A percentile compares a stretch with the other conserved stretches of the same genome.
These are phyloP conservation scores for Rhamnella rubrinervis DNA, from an alignment of 331 rosid species.

Conservation along the genomic window DNA sequence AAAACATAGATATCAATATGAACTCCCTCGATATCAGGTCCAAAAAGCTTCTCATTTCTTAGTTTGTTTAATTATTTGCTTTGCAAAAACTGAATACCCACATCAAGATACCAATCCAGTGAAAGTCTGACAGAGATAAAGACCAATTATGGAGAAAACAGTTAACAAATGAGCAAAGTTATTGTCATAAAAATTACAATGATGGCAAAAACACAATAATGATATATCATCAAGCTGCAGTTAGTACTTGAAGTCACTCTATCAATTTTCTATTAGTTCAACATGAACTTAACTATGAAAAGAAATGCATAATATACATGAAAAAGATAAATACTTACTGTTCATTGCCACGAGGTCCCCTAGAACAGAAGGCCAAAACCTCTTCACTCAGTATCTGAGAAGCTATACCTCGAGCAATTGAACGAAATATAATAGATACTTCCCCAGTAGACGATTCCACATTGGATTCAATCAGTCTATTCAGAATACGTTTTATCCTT, in stretches of 20 bases:
- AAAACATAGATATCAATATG: neutral
- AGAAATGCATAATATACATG: neutral
- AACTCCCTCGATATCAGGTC: no score
- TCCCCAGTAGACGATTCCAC: conserved; percentile 83
- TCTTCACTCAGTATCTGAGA: conserved; percentile 73
- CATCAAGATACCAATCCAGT: neutral
- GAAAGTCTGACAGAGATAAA: neutral
- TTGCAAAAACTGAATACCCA: neutral
- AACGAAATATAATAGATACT: conserved; percentile 53
- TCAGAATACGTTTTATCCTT: conserved; percentile 72
- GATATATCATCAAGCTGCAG: neutral
- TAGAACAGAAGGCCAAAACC: conserved; percentile 70
- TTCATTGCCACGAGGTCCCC: conserved; percentile 84
- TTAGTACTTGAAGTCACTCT: neutral
- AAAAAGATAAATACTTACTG: conserved; percentile 47
- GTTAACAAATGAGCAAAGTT: neutral
- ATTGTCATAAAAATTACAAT: neutral
- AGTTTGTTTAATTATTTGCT: neutral
- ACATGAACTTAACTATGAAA: neutral
- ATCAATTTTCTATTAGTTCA: neutral
- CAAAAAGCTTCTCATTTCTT: neutral
- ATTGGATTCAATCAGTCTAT: conserved; percentile 74
- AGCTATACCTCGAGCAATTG: conserved; percentile 61
- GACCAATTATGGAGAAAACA: neutral
- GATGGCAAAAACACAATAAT: neutral